Conservation (phyloP, 2,329 filamentous ascomycete genomes). For the Aspergillus spinulosporus region DNA sequence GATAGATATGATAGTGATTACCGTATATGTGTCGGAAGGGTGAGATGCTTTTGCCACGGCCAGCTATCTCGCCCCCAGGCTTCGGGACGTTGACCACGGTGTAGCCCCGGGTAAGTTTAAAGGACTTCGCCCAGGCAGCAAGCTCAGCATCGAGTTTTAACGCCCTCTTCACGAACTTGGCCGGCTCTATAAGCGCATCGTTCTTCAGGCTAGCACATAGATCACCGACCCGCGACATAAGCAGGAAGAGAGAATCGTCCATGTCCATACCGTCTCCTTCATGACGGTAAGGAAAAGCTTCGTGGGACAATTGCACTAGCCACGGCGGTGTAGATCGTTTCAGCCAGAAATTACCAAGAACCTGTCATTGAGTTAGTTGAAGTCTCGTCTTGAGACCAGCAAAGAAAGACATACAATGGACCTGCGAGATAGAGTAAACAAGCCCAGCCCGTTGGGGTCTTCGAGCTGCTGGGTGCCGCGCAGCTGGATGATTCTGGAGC, state of each 20-base stretch:
- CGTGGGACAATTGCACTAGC: slow-evolving; percentile 32
- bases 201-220: slow-evolving; percentile 14
- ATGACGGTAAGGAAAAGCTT: slow-evolving; percentile 68
- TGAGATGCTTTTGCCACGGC: not conserved
- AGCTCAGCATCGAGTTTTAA: slow-evolving; percentile 20
- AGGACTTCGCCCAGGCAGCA: slow-evolving; percentile 15
- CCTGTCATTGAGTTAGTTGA: not conserved
- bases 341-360: not conserved
- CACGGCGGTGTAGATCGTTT: not conserved
- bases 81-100: slow-evolving; percentile 11
- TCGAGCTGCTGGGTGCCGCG: slow-evolving; percentile 13
- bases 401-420: slow-evolving; percentile 7
- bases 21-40: slow-evolving; percentile 10
- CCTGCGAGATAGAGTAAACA: slow-evolving; percentile 13
- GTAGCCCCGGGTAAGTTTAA: slow-evolving; percentile 17
- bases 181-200: not conserved
- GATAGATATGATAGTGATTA: slow-evolving; percentile 25
- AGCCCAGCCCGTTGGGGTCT: slow-evolving; percentile 9
- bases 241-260: slow-evolving; percentile 19
- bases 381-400: not conserved
- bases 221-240: slow-evolving; percentile 16
- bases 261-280: not conserved
- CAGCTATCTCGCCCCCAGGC: not conserved
- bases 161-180: slow-evolving; percentile 7
- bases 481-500: slow-evolving; percentile 12